Evolutionary conservation across 805 yeast species (phyloP), one percentile per base, ranked within the genome.

Genomic region (Sugiyamaella americana): DNA sequence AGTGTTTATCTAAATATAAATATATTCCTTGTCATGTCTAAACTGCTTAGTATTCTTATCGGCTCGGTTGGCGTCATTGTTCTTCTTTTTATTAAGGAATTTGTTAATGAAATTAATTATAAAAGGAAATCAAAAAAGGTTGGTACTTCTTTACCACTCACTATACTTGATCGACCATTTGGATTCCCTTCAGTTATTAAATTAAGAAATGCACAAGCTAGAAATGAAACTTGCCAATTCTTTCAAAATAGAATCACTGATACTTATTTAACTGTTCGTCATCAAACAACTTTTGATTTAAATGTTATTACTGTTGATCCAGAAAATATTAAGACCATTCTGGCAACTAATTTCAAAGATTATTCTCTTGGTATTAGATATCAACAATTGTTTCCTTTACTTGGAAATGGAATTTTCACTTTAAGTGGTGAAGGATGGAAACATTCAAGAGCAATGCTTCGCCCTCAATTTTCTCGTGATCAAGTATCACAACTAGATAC

Each of bases 401-500:
- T 66, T 11, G 69, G 69, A 2, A 51, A 55, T 23, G 70, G 70
- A 2, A 66, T 66, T 37, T 66, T 66, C 56, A 65, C 68, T 4
- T 56, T 61, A 20, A 59, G 58, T 30, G 66, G 67, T 18, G 55
- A 54, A 34, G 61, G 58, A 20, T 66, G 70, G 70, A 58, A 60
- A 41, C 69, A 66, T 48, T 63, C 69, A 21, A 55, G 70, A 10
- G 58, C 64, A 8, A 51, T 66, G 59, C 56, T 66, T 36, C 56
- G 68, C 34, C 70, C 70, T 3, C 67, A 64, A 52, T 66, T 66
- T 51, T 43, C 58, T 39, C 53, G 62, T 4, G 62, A 60, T 41
- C 67, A 64, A 54, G 59, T 65, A 21, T 52, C 60, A 16, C 61
- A 60, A 21, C 51, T 64, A 1, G 53, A 48, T 6, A 44, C 51